These are phyloP conservation scores for Ceratocystis diversiconidia DNA, from an alignment of 2,329 filamentous ascomycete genomes.

Conservation along the genomic window DNA sequence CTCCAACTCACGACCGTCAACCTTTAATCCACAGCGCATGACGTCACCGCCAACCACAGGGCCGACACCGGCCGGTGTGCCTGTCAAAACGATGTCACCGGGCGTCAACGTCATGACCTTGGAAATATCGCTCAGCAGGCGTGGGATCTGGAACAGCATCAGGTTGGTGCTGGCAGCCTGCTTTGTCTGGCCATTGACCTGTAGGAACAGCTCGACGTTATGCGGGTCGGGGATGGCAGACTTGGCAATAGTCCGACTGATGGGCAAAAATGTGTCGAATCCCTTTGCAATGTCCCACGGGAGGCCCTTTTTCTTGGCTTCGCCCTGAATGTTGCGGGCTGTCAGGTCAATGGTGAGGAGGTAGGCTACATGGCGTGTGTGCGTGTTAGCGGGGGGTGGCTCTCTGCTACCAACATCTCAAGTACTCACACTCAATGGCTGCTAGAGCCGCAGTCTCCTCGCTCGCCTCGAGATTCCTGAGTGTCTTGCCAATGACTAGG, in stretches of 20 bases:
- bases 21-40: slow-evolving; percentile 68
- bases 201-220: slow-evolving; percentile 71
- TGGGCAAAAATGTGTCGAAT: slow-evolving; percentile 91
- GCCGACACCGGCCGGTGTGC: slow-evolving; percentile 91
- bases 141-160: slow-evolving; percentile 85
- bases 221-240: slow-evolving; percentile 72
- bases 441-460: slow-evolving; percentile 65
- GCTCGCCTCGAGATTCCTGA: slow-evolving; percentile 61
- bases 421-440: slow-evolving; percentile 56
- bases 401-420: neutral
- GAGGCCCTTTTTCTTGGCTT: slow-evolving; percentile 91
- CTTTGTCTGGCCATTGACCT: slow-evolving; percentile 62
- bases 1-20: slow-evolving; percentile 68
- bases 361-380: slow-evolving; percentile 44
- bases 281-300: slow-evolving; percentile 96
- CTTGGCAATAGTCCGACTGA: slow-evolving; percentile 71
- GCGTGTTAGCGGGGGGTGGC: neutral
- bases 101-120: slow-evolving; percentile 86
- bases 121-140: slow-evolving; percentile 80
- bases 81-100: slow-evolving; percentile 89
- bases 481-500: slow-evolving; percentile 67
- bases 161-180: slow-evolving; percentile 83
- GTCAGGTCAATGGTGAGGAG: slow-evolving; percentile 94
- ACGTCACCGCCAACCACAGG: slow-evolving; percentile 72
- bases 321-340: slow-evolving; percentile 83